Percentiles rank a stretch among this genome's conserved stretches.
Conservation (phyloP, 768 basidiomycete genomes). For the Auriculariales sp. region DNA sequence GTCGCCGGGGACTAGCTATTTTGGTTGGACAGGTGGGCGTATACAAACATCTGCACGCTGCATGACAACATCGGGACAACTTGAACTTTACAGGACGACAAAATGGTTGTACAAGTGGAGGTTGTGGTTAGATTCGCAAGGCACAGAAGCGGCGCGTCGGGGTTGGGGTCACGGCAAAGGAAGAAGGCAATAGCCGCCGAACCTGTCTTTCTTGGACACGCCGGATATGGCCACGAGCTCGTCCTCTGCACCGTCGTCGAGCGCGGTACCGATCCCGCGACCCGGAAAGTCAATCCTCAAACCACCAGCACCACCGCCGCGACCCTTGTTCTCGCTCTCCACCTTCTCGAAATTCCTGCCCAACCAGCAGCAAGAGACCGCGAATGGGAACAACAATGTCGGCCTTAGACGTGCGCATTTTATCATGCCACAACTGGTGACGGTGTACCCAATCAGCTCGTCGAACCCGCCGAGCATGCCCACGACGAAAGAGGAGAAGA, state of each 20-base stretch:
- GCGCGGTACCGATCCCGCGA: slow-evolving; percentile 64
- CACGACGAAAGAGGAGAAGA: slow-evolving; percentile 66
- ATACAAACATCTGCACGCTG: too few species aligned
- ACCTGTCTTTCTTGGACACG: too few species aligned
- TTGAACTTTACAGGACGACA: too few species aligned
- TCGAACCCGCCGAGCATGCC: slow-evolving; percentile 72
- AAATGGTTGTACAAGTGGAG: too few species aligned
- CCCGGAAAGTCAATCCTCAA: slow-evolving; percentile 76
- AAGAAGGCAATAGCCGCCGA: too few species aligned
- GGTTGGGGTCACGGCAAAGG: too few species aligned
- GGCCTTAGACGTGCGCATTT: slow-evolving; percentile 84
- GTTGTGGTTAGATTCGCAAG: too few species aligned
- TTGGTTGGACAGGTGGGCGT: too few species aligned
- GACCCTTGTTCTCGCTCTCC: slow-evolving; percentile 44
- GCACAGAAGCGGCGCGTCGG: too few species aligned
- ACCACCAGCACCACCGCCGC: slow-evolving; percentile 51
- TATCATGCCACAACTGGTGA: slow-evolving; percentile 71
- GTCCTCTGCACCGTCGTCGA: slow-evolving; percentile 42
- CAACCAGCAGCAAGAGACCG: slow-evolving; percentile 30
- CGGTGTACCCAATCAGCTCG: slow-evolving; percentile 82
- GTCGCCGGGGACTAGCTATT: too few species aligned
- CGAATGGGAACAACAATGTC: slow-evolving; percentile 30
- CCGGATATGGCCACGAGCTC: too few species aligned
- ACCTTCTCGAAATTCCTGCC: slow-evolving; percentile 64
- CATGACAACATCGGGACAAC: too few species aligned